A percentile compares a stretch with the other conserved stretches of the same genome.
Conservation (phyloP, 179 eudicot genomes). For the Drosera spatulata region DNA sequence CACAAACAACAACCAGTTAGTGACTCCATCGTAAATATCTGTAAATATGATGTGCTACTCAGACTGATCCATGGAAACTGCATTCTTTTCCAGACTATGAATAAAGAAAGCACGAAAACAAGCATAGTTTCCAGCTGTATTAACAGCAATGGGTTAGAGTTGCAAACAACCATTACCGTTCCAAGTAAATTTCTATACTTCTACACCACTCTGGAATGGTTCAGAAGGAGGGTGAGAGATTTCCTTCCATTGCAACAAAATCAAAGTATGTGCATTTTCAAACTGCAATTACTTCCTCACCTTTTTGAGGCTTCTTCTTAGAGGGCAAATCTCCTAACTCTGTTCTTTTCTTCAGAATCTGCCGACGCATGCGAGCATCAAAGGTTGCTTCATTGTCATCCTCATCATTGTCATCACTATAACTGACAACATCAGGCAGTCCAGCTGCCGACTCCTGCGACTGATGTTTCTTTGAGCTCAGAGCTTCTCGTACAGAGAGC, state of each 20-base stretch:
- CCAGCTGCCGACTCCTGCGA: slow-evolving; percentile 21
- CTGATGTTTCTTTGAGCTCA: slow-evolving; percentile 59
- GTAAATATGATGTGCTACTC: too few relatives aligned
- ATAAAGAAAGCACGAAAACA: too few relatives aligned
- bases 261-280: not conserved
- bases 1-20: too few relatives aligned
- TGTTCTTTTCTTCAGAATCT: slow-evolving; percentile 56
- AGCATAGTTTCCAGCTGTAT: too few relatives aligned
- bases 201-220: too few relatives aligned
- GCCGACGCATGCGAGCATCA: slow-evolving; percentile 87
- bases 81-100: too few relatives aligned
- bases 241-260: not conserved
- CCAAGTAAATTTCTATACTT: too few relatives aligned
- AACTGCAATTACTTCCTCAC: slow-evolving; percentile 21
- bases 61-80: too few relatives aligned
- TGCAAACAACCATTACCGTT: too few relatives aligned
- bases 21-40: too few relatives aligned
- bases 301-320: slow-evolving; percentile 36
- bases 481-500: slow-evolving; percentile 67
- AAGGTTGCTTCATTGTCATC: slow-evolving; percentile 64
- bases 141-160: too few relatives aligned
- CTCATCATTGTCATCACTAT: slow-evolving; percentile 24
- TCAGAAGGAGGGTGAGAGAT: too few relatives aligned
- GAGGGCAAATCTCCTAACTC: slow-evolving; percentile 62
- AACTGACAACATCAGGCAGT: slow-evolving; percentile 28